Evolutionary conservation across 192 early-diverging fungal genomes (phyloP), one percentile per base, ranked within the genome.

Genomic region (Rhizophlyctis rosea): DNA sequence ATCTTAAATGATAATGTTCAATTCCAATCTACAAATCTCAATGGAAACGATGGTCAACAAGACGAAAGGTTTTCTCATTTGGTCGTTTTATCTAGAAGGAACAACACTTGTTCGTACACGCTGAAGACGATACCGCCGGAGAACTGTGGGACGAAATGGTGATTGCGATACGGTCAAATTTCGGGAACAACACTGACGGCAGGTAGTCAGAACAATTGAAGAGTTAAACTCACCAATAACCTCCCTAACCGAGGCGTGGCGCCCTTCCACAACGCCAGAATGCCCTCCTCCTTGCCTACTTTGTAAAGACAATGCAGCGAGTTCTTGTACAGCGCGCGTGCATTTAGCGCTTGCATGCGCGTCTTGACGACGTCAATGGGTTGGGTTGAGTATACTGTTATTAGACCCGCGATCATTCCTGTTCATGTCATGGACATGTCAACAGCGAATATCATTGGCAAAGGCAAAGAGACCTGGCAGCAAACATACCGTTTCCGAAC

Each of bases 351-450:
- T 71, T 99, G 96, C 92, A 96, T 92, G 58, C 89, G 86, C 11
- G 96, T 99, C 75, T 98, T 98, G 59, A 96, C 81, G n/a, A 94
- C 93, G 74, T 98, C 96, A 21, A 98, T 69, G 11, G 94, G 94
- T 94, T 97, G 96, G 1, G 96, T 99, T 0, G 89, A 76, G 65
- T 96, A 99, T 0, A 96, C 94, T 0, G 94, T 99, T 24, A 98
- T 82, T 53, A 87, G 89, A 13, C 94, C 96, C 0, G 94, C 94
- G 54, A 87, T 72, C 53, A 89, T 88, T 27, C 96, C 96, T 52
- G 88, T 85, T 7, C 62, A 76, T 74, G 90, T 89, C 21, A 87
- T 82, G 49, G 85, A n/a, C 18, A n/a, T 16, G 60, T 62, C 50
- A 61, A n/a, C 34, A 13, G 13, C 24, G 27, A 18, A 7, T 14